Conservation (phyloP, 1,284 basidiomycete species). For the Marasmius oreades region DNA sequence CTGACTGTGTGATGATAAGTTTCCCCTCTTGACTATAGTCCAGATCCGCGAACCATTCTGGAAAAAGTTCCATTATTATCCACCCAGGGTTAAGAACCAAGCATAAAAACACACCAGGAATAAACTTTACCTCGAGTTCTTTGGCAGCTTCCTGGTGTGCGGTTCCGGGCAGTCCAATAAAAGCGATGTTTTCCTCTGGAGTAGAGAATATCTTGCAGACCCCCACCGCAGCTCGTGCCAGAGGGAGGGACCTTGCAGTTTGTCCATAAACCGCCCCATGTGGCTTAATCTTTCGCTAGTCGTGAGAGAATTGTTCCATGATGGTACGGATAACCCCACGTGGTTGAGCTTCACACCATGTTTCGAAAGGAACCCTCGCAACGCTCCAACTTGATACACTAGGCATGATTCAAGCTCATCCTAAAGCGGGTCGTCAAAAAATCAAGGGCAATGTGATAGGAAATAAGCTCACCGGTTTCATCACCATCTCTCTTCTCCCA, state of each 20-base stretch:
- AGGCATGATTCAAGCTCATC: conserved; percentile 57
- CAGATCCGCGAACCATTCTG: conserved; percentile 64
- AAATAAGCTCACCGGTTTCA: conserved; percentile 41
- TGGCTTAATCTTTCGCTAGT: conserved; percentile 39
- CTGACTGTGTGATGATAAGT: conserved; percentile 53
- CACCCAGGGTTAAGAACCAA: neutral
- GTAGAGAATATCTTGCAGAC: conserved; percentile 45
- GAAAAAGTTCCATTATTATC: neutral
- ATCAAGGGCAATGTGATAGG: neutral
- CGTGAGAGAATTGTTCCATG: neutral
- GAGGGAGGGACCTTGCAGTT: conserved; percentile 45
- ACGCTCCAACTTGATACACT: conserved; percentile 60
- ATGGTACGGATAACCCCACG: conserved; percentile 25
- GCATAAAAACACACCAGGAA: conserved; percentile 40
- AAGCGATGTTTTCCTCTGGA: conserved; percentile 34
- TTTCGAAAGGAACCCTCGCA: conserved; percentile 50
- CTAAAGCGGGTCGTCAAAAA: conserved; percentile 21
- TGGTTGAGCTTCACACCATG: conserved; percentile 50
- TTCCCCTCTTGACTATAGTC: conserved; percentile 53
- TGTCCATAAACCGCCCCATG: conserved; percentile 59
- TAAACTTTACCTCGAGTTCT: conserved; percentile 51
- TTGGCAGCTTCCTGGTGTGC: conserved; percentile 51
- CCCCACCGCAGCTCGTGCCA: conserved; percentile 48
- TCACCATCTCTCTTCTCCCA: conserved; percentile 58
- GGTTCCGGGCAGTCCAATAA: conserved; percentile 59